Evolutionary conservation across 192 early-diverging fungal genomes (phyloP).

Genomic region (Backusella psychrophila): DNA sequence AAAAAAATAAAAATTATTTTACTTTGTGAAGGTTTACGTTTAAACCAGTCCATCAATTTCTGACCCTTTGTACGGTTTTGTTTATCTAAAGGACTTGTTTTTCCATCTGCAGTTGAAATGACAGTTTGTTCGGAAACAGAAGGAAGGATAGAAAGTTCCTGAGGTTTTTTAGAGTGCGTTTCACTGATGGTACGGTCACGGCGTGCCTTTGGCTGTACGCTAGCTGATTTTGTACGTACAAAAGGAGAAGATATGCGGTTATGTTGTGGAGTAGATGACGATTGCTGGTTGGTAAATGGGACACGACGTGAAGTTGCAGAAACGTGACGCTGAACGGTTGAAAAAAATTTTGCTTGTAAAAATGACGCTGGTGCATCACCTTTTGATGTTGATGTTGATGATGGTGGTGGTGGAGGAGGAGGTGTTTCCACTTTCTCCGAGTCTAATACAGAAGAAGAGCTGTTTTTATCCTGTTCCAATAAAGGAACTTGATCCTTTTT

Average conservation of each 20-base stretch:
- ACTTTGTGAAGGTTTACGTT: constrained; percentile 46
- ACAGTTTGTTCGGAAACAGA: constrained; percentile 28
- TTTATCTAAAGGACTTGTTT: background rate
- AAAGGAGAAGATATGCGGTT: background rate
- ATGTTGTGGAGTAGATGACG: background rate
- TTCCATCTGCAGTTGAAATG: background rate
- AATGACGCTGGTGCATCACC: constrained; percentile 13
- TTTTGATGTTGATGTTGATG: background rate
- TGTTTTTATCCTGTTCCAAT: background rate
- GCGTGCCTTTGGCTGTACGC: background rate
- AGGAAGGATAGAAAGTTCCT: background rate
- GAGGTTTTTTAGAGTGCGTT: background rate
- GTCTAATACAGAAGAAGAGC: background rate
- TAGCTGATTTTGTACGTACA: constrained; percentile 10
- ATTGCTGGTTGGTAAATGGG: constrained; percentile 4
- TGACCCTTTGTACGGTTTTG: constrained; percentile 46
- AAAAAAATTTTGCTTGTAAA: constrained; percentile 35
- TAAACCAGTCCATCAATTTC: constrained; percentile 75
- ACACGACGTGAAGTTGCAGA: constrained; percentile 1
- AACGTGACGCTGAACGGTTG: constrained; percentile 20
- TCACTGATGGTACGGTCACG: background rate
- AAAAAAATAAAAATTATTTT: background rate
- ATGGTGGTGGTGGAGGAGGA: background rate
- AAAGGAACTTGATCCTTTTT: background rate
- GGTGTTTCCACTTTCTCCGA: background rate